Conservation (phyloP, 2,329 filamentous ascomycete species). For the Niveomyces coronatus region DNA sequence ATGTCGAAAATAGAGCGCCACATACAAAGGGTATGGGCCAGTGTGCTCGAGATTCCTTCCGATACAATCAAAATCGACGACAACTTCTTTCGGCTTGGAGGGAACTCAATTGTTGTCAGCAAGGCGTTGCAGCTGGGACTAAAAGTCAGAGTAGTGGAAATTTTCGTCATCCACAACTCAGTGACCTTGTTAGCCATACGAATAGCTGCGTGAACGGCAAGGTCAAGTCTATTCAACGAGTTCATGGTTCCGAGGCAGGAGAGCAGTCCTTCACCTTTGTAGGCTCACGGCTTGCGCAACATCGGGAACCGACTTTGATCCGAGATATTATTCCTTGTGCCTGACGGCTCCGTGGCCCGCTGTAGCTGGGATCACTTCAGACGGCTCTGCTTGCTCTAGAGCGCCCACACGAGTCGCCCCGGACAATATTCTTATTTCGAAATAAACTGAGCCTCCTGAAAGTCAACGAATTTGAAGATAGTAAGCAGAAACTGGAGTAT, state of each 20-base stretch:
- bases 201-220: too few species aligned
- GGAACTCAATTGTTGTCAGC: too few species aligned
- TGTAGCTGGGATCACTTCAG: conserved; percentile 3
- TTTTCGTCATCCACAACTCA: not conserved
- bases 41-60: too few species aligned
- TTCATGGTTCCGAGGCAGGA: not conserved
- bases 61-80: too few species aligned
- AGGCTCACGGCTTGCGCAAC: conserved; percentile 12
- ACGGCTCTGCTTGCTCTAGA: conserved; percentile 8
- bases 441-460: not conserved
- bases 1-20: too few species aligned
- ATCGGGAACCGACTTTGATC: conserved; percentile 3
- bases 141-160: too few species aligned
- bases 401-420: conserved; percentile 10
- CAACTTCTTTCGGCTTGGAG: too few species aligned
- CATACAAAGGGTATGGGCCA: too few species aligned
- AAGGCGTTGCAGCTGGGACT: too few species aligned
- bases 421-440: conserved; percentile 2
- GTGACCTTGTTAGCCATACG: not conserved
- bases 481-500: not conserved
- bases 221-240: not conserved
- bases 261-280: conserved; percentile 13
- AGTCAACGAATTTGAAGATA: not conserved
- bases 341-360: conserved; percentile 6
- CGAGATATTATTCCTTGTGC: conserved; percentile 11